phyloP scores from a whole-genome alignment of 768 basidiomycete species.

The Lentinula edodes region DNA sequence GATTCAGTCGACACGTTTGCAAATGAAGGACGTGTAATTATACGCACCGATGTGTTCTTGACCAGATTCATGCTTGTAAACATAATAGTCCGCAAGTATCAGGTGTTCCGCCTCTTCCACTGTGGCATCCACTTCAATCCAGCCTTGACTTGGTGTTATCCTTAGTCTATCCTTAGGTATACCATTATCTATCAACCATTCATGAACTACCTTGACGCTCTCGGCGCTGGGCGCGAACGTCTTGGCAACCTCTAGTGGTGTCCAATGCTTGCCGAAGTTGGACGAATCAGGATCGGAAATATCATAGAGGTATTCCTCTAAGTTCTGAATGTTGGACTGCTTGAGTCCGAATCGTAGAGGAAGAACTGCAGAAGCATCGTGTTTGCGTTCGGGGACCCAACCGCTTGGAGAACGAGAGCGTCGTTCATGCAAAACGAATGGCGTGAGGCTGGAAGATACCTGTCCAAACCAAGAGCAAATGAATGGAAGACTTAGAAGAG shows the following conservation, averaged over 20 bases:
- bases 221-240: constrained; percentile 35
- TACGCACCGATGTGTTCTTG: constrained; percentile 30
- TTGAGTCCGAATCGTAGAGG: constrained; percentile 41
- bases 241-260: constrained; percentile 30
- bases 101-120: constrained; percentile 38
- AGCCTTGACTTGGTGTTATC: constrained; percentile 24
- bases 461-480: constrained; percentile 6
- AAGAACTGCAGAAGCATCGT: constrained; percentile 24
- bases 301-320: constrained; percentile 35
- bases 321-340: constrained; percentile 32
- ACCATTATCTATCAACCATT: constrained; percentile 35
- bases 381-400: constrained; percentile 25
- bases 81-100: constrained; percentile 34
- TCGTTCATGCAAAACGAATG: constrained; percentile 31
- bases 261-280: constrained; percentile 43
- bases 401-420: constrained; percentile 25
- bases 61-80: constrained; percentile 34
- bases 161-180: constrained; percentile 27
- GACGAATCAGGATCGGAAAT: constrained; percentile 38
- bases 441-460: background rate
- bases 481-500: background rate
- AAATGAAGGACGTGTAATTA: background rate
- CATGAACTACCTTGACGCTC: constrained; percentile 28
- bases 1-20: background rate
- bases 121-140: constrained; percentile 36